A percentile compares a stretch with the other conserved stretches of the same genome.
Evolutionary conservation across 768 basidiomycete species (phyloP).

Genomic region (Glaciozyma antarctica): DNA sequence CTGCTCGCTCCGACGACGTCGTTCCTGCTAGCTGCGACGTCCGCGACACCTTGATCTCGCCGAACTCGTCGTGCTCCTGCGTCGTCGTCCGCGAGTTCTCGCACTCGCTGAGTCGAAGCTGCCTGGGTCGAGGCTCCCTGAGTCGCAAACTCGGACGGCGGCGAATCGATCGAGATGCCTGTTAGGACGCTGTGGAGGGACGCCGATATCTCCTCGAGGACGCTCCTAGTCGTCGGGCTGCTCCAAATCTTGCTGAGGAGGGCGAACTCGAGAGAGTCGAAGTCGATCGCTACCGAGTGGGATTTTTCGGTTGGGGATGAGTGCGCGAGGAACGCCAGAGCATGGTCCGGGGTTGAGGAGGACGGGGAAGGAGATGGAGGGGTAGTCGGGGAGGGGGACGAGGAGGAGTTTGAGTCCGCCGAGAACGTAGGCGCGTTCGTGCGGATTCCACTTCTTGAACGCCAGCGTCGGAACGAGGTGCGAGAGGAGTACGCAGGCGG

Average conservation of each 20-base stretch:
- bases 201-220: conserved; percentile 15
- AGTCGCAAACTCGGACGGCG: not conserved
- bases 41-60: conserved; percentile 7
- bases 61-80: conserved; percentile 32
- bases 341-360: conserved; percentile 23
- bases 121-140: not conserved
- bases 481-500: conserved; percentile 50
- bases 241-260: conserved; percentile 5
- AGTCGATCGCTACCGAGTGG: not conserved
- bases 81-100: conserved; percentile 10
- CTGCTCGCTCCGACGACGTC: not conserved
- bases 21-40: conserved; percentile 1
- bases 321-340: conserved; percentile 13
- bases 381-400: conserved; percentile 34
- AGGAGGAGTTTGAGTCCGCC: conserved; percentile 59
- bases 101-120: conserved; percentile 14
- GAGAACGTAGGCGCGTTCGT: conserved; percentile 59
- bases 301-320: not conserved
- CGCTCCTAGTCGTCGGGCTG: not conserved
- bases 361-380: conserved; percentile 22
- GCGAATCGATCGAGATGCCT: not conserved
- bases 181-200: conserved; percentile 16
- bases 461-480: conserved; percentile 44
- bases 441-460: conserved; percentile 47
- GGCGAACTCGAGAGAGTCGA: conserved; percentile 4